Percentiles rank a stretch among this genome's conserved stretches.
Conservation (phyloP, 768 basidiomycete species). For the Lentinula sp. region DNA sequence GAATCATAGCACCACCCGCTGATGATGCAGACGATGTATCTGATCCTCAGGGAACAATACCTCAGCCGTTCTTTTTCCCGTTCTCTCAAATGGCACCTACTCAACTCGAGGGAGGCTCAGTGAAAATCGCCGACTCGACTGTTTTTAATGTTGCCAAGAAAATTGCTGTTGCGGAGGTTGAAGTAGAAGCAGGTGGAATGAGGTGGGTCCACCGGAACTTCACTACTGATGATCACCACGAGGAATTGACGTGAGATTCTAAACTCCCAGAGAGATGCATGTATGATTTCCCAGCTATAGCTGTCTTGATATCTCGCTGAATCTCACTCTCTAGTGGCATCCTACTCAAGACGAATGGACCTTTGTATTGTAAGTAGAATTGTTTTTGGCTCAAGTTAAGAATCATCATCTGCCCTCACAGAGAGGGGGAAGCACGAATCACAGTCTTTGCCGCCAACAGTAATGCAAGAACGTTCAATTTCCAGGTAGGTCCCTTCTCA, state of each 20-base stretch:
- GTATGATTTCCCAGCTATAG: slow-evolving; percentile 21
- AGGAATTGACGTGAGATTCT: not conserved
- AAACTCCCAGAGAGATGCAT: slow-evolving; percentile 44
- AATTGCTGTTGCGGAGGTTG: slow-evolving; percentile 52
- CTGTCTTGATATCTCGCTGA: not conserved
- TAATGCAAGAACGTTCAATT: slow-evolving; percentile 58
- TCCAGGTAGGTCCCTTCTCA: slow-evolving; percentile 27
- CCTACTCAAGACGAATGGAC: slow-evolving; percentile 48
- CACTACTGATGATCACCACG: not conserved
- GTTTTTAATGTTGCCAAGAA: slow-evolving; percentile 45
- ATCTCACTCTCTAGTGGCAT: slow-evolving; percentile 48
- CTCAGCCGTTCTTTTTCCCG: slow-evolving; percentile 42
- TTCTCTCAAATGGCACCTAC: slow-evolving; percentile 43
- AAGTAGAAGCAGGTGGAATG: slow-evolving; percentile 52
- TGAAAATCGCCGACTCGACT: slow-evolving; percentile 46
- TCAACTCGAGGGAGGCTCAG: slow-evolving; percentile 37
- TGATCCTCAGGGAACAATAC: slow-evolving; percentile 39
- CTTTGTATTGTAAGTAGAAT: slow-evolving; percentile 42
- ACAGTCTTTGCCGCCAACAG: slow-evolving; percentile 49
- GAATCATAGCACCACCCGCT: slow-evolving; percentile 25
- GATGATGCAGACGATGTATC: slow-evolving; percentile 25
- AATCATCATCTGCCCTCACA: slow-evolving; percentile 14
- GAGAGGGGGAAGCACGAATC: slow-evolving; percentile 47
- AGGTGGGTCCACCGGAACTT: slow-evolving; percentile 22
- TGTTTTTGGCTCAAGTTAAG: not conserved